Evolutionary conservation across 352 stramenopile species (phyloP).

Genomic region (Globisporangium yorkense): DNA sequence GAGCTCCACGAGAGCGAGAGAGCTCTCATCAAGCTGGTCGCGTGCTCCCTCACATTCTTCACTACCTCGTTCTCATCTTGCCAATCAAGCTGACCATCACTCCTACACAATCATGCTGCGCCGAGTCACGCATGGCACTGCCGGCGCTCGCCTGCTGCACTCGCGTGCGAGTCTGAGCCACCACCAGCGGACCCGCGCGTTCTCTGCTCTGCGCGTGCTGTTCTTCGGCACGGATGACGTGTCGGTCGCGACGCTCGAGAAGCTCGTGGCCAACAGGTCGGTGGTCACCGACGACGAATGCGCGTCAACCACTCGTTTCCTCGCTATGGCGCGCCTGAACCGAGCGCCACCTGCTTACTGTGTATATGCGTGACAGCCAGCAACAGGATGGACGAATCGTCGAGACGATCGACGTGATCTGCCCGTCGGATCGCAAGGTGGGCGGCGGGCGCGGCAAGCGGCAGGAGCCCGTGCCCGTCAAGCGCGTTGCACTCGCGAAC

Average conservation of each 20-base stretch:
- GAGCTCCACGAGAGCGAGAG: neutral
- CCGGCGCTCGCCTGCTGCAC: constrained; percentile 3
- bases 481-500: constrained; percentile 59
- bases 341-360: neutral
- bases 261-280: constrained; percentile 62
- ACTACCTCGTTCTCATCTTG: neutral
- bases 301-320: neutral
- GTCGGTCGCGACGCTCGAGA: constrained; percentile 67
- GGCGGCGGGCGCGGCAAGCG: constrained; percentile 37
- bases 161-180: neutral
- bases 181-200: neutral
- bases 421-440: constrained; percentile 75
- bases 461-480: constrained; percentile 66
- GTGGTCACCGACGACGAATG: neutral
- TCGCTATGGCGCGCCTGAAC: neutral
- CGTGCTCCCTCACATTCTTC: neutral
- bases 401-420: constrained; percentile 65
- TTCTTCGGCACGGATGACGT: constrained; percentile 87
- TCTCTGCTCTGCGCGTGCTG: constrained; percentile 42
- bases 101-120: neutral
- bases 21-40: neutral
- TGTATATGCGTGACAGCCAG: constrained; percentile 17
- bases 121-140: neutral
- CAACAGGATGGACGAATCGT: constrained; percentile 26
- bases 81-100: neutral